Conservation (phyloP, 352 stramenopile species). For the Pythium phragmiticola region DNA sequence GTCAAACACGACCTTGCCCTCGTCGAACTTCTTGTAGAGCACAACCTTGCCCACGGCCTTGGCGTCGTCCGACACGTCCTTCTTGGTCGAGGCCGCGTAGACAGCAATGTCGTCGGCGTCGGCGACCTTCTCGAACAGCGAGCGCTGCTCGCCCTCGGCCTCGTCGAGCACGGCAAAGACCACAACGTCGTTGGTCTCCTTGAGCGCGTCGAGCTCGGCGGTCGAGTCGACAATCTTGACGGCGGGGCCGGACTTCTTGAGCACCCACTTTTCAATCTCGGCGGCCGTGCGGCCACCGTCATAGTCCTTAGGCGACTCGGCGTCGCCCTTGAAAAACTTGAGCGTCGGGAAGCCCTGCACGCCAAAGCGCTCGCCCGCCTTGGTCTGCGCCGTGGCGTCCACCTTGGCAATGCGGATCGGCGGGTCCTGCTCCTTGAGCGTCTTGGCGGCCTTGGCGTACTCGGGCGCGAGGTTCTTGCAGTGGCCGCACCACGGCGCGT, state of each 20-base stretch:
- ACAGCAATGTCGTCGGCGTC: constrained; percentile 72
- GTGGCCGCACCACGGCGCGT: constrained; percentile 93
- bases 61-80: constrained; percentile 57
- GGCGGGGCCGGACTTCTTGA: constrained; percentile 91
- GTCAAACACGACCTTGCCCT: constrained; percentile 77
- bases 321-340: constrained; percentile 91
- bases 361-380: constrained; percentile 71
- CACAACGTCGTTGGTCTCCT: constrained; percentile 82
- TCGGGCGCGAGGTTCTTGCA: constrained; percentile 90
- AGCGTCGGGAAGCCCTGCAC: constrained; percentile 91
- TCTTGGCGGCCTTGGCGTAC: constrained; percentile 82
- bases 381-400: constrained; percentile 62
- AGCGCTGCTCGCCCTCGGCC: constrained; percentile 68
- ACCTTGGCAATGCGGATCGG: constrained; percentile 89
- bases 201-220: constrained; percentile 74
- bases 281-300: constrained; percentile 79
- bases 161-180: constrained; percentile 83
- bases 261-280: constrained; percentile 89
- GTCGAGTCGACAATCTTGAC: constrained; percentile 77
- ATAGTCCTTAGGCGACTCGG: constrained; percentile 83
- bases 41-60: constrained; percentile 62
- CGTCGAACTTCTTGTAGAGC: constrained; percentile 88
- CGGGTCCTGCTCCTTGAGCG: constrained; percentile 80
- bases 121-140: constrained; percentile 73
- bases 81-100: constrained; percentile 73